These are phyloP conservation scores for Bipolaris victoriae DNA, from an alignment of 2,329 filamentous ascomycete genomes.

Conservation along the genomic window DNA sequence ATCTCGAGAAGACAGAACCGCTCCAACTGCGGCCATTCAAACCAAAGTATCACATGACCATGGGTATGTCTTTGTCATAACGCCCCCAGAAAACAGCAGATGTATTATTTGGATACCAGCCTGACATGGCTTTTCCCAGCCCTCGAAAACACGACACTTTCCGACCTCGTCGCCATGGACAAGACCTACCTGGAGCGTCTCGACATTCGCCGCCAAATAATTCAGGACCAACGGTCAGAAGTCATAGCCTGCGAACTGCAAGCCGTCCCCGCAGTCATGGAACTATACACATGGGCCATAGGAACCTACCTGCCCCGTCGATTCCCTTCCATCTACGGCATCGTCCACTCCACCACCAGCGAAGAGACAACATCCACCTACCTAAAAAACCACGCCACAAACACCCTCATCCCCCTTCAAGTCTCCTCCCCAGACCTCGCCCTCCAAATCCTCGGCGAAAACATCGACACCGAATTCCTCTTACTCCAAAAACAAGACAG, in stretches of 20 bases:
- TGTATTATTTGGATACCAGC: neutral
- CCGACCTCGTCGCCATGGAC: conserved; percentile 65
- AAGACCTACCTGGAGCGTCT: conserved; percentile 63
- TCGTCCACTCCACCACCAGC: conserved; percentile 14
- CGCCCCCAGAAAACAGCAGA: neutral
- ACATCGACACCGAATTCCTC: conserved; percentile 66
- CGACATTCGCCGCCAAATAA: conserved; percentile 55
- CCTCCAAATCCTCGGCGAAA: conserved; percentile 57
- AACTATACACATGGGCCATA: conserved; percentile 64
- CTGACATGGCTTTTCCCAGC: conserved; percentile 45
- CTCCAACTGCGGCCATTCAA: conserved; percentile 64
- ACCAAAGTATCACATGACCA: conserved; percentile 67
- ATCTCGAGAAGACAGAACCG: conserved; percentile 59
- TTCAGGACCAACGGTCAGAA: conserved; percentile 53
- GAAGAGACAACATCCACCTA: conserved; percentile 28
- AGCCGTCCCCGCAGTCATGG: conserved; percentile 57
- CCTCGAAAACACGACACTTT: conserved; percentile 59
- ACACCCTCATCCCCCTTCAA: conserved; percentile 50
- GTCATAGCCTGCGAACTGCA: conserved; percentile 47
- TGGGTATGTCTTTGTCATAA: conserved; percentile 56
- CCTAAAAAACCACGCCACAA: conserved; percentile 56
- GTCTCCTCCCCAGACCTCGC: conserved; percentile 47
- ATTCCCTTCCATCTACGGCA: conserved; percentile 61
- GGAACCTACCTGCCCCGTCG: conserved; percentile 62
- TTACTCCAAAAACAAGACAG: conserved; percentile 54